Evolutionary conservation across 1,284 basidiomycete species (phyloP).

Genomic region (Rhodotorula sp.): DNA sequence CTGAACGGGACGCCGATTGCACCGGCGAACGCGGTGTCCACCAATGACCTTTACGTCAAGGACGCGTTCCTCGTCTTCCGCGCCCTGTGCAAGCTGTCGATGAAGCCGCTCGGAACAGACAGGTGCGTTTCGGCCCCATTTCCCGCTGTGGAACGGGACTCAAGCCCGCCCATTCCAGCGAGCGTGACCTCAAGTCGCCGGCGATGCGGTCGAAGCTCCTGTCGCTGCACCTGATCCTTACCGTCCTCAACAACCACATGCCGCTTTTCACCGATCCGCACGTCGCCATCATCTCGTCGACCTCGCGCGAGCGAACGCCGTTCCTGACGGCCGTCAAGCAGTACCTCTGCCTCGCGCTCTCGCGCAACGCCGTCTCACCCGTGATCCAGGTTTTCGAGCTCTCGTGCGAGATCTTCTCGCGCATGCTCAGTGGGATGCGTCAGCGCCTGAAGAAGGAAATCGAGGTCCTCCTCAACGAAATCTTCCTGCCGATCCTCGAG

Average conservation of each 20-base stretch:
- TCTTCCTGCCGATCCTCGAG: constrained; percentile 97
- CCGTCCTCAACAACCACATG: constrained; percentile 89
- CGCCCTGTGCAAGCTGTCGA: constrained; percentile 93
- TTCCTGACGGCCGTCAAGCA: constrained; percentile 92
- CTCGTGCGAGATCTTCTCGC: constrained; percentile 98
- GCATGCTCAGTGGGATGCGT: constrained; percentile 87
- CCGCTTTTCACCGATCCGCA: constrained; percentile 79
- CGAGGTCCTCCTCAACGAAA: constrained; percentile 95
- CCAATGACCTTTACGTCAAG: constrained; percentile 66
- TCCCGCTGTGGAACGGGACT: not conserved
- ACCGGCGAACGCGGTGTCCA: constrained; percentile 14
- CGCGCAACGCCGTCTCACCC: constrained; percentile 92
- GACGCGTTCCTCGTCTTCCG: constrained; percentile 96
- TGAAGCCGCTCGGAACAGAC: constrained; percentile 90
- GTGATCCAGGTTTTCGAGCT: constrained; percentile 97
- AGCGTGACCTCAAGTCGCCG: constrained; percentile 88
- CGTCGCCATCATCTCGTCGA: constrained; percentile 83
- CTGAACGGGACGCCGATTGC: constrained; percentile 18
- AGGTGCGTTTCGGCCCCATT: not conserved
- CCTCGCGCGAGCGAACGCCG: constrained; percentile 77
- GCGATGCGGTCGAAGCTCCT: constrained; percentile 94
- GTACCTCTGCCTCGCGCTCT: constrained; percentile 89
- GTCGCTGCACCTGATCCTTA: constrained; percentile 87
- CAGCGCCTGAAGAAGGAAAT: constrained; percentile 99
- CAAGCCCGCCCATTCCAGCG: constrained; percentile 57